Evolutionary conservation across 768 basidiomycete species (phyloP), one percentile per base, ranked within the genome.

Genomic region (Lactarius vividus): DNA sequence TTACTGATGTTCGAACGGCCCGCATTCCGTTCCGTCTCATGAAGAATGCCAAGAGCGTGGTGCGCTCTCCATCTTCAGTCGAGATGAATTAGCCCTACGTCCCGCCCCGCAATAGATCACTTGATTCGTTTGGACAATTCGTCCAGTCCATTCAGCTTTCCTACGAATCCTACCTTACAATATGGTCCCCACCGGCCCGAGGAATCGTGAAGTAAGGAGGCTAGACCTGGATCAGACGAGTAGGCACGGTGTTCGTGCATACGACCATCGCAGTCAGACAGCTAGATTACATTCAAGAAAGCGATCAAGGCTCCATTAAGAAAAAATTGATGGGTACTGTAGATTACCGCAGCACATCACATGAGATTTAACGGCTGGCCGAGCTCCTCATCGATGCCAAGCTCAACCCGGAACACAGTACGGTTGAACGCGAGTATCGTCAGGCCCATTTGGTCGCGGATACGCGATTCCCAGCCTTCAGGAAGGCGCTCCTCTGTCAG

Each of bases 1-100:
- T n/a, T n/a, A n/a, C n/a, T n/a, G n/a, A n/a, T n/a, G n/a, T n/a
- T 33, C 33, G 33, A 33, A 33, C 33, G 33, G 33, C 33, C 35
- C 8, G 35, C 35, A 10, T 37, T 39, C 87, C 88, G 3, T 73
- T 98, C 29, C n/a, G n/a, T n/a, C n/a, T 93, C 63, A 75, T 81
- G 63, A 80, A 79, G 59, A 92, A 97, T 61, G 91, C 87, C 0
- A 86, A 87, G 72, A 81, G 79, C 64, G 93, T 94, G 74, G 73
- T 80, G 46, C 76, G 74, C 44, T 46, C 62, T 79, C 80, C 46
- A 85, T 83, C 29, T n/a, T n/a, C n/a, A n/a, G n/a, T n/a, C n/a
- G n/a, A n/a, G n/a, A n/a, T n/a, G n/a, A n/a, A n/a, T n/a, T n/a
- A n/a, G n/a, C n/a, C n/a, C n/a, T 59, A 70, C 75, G 65, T 74